Evolutionary conservation across 1,284 basidiomycete species (phyloP).

Genomic region (Cryptococcus sp.): DNA sequence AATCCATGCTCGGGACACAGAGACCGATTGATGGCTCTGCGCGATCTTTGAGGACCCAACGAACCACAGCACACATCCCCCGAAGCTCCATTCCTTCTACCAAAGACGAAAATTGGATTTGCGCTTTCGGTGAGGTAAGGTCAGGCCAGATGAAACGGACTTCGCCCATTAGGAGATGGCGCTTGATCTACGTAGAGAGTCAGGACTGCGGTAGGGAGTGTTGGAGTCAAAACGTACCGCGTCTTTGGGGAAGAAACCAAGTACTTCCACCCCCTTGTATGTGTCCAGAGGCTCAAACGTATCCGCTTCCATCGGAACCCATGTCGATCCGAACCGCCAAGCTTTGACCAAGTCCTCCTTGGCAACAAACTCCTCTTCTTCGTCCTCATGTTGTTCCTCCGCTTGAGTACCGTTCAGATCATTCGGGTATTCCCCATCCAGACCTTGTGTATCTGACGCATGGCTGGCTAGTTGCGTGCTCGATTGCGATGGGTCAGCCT

Average conservation of each 20-base stretch:
- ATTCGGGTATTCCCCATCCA: slow-evolving; percentile 22
- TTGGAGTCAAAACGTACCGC: slow-evolving; percentile 58
- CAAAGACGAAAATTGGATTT: slow-evolving; percentile 82
- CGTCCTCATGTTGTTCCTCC: slow-evolving; percentile 31
- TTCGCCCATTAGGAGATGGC: slow-evolving; percentile 81
- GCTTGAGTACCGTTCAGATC: slow-evolving; percentile 18
- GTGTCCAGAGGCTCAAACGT: slow-evolving; percentile 73
- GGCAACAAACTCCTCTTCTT: slow-evolving; percentile 50
- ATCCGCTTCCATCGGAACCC: slow-evolving; percentile 76
- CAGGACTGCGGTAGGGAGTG: not conserved
- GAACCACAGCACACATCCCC: slow-evolving; percentile 70
- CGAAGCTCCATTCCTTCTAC: slow-evolving; percentile 75
- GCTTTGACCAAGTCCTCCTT: slow-evolving; percentile 61
- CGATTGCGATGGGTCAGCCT: slow-evolving; percentile 11
- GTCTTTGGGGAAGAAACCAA: slow-evolving; percentile 72
- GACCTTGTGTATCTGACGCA: slow-evolving; percentile 25
- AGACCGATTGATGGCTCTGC: slow-evolving; percentile 84
- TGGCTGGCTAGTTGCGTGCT: slow-evolving; percentile 17
- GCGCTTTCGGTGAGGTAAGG: slow-evolving; percentile 65
- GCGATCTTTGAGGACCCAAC: slow-evolving; percentile 73
- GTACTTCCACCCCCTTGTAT: slow-evolving; percentile 80
- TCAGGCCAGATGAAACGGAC: slow-evolving; percentile 85
- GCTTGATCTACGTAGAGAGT: slow-evolving; percentile 62
- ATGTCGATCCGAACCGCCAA: slow-evolving; percentile 89
- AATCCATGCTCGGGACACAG: slow-evolving; percentile 59